These are phyloP conservation scores for Fusarium sp. DNA, from an alignment of 2,329 filamentous ascomycete genomes.

Conservation along the genomic window DNA sequence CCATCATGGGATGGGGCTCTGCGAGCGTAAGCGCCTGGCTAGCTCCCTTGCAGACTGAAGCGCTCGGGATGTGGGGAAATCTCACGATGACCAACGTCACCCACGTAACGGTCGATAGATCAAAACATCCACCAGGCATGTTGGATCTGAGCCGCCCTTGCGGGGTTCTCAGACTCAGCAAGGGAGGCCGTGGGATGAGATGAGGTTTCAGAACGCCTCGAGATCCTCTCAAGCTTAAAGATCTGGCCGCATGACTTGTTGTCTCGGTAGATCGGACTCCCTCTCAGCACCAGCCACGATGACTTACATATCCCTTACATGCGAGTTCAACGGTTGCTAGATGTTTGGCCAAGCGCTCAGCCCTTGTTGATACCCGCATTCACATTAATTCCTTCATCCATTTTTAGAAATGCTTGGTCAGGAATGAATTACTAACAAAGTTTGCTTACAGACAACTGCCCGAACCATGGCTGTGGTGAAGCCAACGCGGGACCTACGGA, in stretches of 20 bases:
- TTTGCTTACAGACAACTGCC: constrained; percentile 68
- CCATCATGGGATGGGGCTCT: constrained; percentile 40
- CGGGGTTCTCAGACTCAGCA: constrained; percentile 27
- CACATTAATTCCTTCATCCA: constrained; percentile 14
- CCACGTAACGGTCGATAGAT: constrained; percentile 34
- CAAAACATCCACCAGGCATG: constrained; percentile 24
- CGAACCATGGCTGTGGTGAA: constrained; percentile 78
- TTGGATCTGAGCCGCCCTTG: constrained; percentile 37
- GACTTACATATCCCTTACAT: constrained; percentile 43
- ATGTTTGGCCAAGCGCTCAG: constrained; percentile 27
- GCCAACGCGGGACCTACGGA: constrained; percentile 84
- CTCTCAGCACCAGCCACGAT: constrained; percentile 38
- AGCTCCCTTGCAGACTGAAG: constrained; percentile 44
- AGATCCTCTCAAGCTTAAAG: constrained; percentile 32
- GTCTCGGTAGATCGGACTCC: constrained; percentile 39
- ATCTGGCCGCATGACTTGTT: constrained; percentile 39
- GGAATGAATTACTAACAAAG: constrained; percentile 39
- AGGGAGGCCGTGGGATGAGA: constrained; percentile 24
- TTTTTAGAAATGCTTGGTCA: constrained; percentile 30
- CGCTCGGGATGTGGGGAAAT: constrained; percentile 44
- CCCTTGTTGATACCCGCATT: constrained; percentile 31
- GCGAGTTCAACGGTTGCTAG: constrained; percentile 34
- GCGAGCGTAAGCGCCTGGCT: constrained; percentile 43
- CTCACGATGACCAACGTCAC: constrained; percentile 36
- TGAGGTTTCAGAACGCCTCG: constrained; percentile 24